Base-by-base conservation (phyloP, 2,329 filamentous ascomycete species). In the Diaporthe destruens region DNA sequence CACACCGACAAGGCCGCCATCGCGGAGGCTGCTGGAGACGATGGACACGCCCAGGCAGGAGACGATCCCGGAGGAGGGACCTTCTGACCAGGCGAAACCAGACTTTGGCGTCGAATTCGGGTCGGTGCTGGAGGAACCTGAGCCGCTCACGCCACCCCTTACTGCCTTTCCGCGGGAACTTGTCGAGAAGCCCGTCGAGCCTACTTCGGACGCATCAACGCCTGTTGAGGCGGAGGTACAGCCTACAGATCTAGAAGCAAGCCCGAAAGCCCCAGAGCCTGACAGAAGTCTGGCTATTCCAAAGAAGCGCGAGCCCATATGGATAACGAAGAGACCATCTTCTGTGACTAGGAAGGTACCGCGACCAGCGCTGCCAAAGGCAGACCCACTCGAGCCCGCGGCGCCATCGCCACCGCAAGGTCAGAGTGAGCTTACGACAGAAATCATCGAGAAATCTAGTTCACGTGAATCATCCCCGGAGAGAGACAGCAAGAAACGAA, bases 41-140 rank as follows among this genome's bases (percentile, higher is more conserved):
- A 59, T 56, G 61, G 61, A 66, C 29, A 66, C 47, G 14, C 61
- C 61, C 5, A 32, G 61, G 32, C 61, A 66, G 32, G 44, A 53
- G 47, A 66, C 61, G 2, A 66, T 66, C 20, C 61, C 61, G 7
- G 61, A 66, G 32, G 61, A 66, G 32, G 61, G 23, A 32, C 4
- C 4, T 23, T 20, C n/a, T 66, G 61, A 59, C 11, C 18, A 53
- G 3, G 3, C 36, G 39, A 20, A 34, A 42, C 44, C 68, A 23
- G 54, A 54, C 16, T 71, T 70, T 47, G 55, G n/a, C 7, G 51
- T 55, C 6, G 69, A 49, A 16, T 70, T 68, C 59, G 70, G 54
- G 23, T 71, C 66, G 16, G 66, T 74, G 32, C 14, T 59, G 18
- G 73, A 72, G 53, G 73, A 74, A 42, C 59, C 71, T 1, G 73